These are phyloP conservation scores for Trypanosoma melophagium DNA, from an alignment of 208 protist genomes.

Conservation along the genomic window DNA sequence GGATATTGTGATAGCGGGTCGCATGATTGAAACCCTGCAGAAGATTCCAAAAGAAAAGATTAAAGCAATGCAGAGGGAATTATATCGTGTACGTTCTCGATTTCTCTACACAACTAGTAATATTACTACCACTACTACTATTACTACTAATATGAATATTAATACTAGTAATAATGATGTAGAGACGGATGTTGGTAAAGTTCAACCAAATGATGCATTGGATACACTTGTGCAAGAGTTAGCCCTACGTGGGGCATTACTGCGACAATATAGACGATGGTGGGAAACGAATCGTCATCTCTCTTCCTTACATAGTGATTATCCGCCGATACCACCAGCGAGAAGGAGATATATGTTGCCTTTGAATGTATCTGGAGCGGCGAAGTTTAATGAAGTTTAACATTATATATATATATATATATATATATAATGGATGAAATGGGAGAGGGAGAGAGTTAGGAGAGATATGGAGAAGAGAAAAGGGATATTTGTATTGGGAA, in stretches of 20 bases:
- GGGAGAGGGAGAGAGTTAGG: too few relatives aligned
- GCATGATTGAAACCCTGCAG: conserved; percentile 5
- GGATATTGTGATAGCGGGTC: conserved; percentile 18
- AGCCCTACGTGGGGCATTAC: conserved; percentile 8
- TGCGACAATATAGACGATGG: conserved; percentile 25
- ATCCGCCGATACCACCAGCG: conserved; percentile 8
- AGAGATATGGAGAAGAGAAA: too few relatives aligned
- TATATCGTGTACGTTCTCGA: conserved; percentile 12
- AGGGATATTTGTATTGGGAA: too few relatives aligned
- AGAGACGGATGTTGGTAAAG: background rate
- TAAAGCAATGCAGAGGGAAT: background rate
- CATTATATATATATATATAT: background rate
- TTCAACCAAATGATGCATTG: conserved; percentile 17
- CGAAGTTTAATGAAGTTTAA: conserved; percentile 17
- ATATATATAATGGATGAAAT: conserved; percentile 1
- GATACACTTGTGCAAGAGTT: conserved; percentile 27
- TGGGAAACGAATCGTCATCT: conserved; percentile 21
- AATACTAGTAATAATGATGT: too few relatives aligned
- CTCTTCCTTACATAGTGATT: conserved; percentile 8
- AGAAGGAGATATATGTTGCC: conserved; percentile 17
- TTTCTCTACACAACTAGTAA: conserved; percentile 30
- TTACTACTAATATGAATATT: too few relatives aligned
- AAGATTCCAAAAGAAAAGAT: conserved; percentile 10
- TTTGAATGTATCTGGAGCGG: background rate
- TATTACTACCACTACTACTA: too few relatives aligned